These are phyloP conservation scores for Fonsecaea multimorphosa DNA, from an alignment of 2,329 filamentous ascomycete genomes.

Conservation along the genomic window DNA sequence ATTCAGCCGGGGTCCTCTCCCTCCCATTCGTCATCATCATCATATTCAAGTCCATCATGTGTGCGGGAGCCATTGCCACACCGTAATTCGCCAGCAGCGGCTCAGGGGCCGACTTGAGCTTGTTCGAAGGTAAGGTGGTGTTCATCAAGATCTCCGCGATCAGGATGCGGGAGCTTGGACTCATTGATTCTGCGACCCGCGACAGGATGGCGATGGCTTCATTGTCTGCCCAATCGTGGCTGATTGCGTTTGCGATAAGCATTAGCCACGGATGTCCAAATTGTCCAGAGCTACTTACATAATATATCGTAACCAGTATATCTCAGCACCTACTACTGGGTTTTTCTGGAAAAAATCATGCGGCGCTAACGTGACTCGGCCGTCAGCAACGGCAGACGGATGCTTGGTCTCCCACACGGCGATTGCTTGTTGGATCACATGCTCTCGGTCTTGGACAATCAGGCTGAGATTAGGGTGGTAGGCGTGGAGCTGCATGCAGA, in stretches of 20 bases:
- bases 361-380: slow-evolving; percentile 6
- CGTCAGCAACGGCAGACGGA: background rate
- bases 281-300: slow-evolving; percentile 8
- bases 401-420: slow-evolving; percentile 7
- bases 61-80: slow-evolving; percentile 9
- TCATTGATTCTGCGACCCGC: slow-evolving; percentile 14
- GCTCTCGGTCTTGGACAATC: slow-evolving; percentile 21
- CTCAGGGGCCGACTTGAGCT: background rate
- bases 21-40: slow-evolving; percentile 21
- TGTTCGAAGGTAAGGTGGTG: slow-evolving; percentile 10
- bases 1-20: slow-evolving; percentile 18
- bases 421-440: slow-evolving; percentile 16
- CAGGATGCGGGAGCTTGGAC: slow-evolving; percentile 6
- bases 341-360: slow-evolving; percentile 22
- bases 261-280: background rate
- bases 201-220: slow-evolving; percentile 18
- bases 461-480: slow-evolving; percentile 13
- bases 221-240: slow-evolving; percentile 20
- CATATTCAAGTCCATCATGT: slow-evolving; percentile 26
- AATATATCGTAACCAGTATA: slow-evolving; percentile 25
- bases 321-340: slow-evolving; percentile 12
- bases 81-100: slow-evolving; percentile 24
- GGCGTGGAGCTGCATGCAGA: slow-evolving; percentile 19
- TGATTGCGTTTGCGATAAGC: background rate
- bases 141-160: slow-evolving; percentile 17